phyloP scores from a whole-genome alignment of 768 basidiomycete genomes.

The Lentinula guzmanii region DNA sequence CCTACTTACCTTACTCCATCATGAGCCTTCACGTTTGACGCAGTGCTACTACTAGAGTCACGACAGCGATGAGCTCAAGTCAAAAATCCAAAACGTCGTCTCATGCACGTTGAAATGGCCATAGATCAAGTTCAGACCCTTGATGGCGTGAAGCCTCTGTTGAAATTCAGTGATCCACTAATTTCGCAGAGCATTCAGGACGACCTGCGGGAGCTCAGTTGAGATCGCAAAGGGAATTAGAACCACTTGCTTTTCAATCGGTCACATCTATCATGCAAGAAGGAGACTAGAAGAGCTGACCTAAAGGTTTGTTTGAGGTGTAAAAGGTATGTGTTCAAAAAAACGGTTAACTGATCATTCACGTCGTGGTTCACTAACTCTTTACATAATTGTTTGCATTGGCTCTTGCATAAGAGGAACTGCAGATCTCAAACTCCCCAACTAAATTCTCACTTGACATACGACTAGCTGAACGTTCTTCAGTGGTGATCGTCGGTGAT shows the following conservation, averaged over 20 bases:
- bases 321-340: too few relatives aligned
- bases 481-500: background rate
- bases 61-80: background rate
- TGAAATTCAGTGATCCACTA: background rate
- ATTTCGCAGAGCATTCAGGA: background rate
- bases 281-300: background rate
- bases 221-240: background rate
- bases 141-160: background rate
- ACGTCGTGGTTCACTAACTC: too few relatives aligned
- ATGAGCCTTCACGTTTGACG: too few relatives aligned
- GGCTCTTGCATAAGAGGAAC: background rate
- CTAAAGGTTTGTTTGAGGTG: background rate
- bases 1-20: too few relatives aligned
- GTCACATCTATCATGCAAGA: background rate
- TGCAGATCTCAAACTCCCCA: background rate
- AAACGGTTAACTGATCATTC: too few relatives aligned
- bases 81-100: background rate
- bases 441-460: background rate
- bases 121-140: background rate
- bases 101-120: background rate
- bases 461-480: too few relatives aligned
- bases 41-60: too few relatives aligned
- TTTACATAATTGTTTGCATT: background rate
- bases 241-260: background rate
- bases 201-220: background rate